Evolutionary conservation across 805 yeast species (phyloP), one percentile per base, ranked within the genome.

Genomic region (Candida michaelii): DNA sequence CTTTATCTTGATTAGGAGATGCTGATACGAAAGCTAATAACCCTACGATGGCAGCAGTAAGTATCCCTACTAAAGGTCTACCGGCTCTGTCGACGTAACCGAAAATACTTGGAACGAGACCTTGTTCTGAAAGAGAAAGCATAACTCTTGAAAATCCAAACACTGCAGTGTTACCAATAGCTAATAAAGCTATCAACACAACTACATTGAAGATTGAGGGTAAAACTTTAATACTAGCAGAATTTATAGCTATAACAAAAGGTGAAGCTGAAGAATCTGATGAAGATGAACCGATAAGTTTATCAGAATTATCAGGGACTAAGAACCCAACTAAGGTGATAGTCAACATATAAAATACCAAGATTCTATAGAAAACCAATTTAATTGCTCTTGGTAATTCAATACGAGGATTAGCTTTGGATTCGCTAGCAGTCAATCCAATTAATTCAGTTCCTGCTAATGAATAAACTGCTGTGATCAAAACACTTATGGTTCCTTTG

Each of bases 151-250:
- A 66, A 37, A 65, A 69, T 1, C 74, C 74, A 43, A 63, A 69
- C 12, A 69, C 71, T 8, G 73, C 70, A 3, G 73, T 66, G 49
- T 69, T 69, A 5, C 72, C 73, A 42, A 69, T 68, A 32, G 73
- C 63, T 29, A 69, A 58, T 32, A 69, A 60, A 8, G 73, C 59
- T n/a, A 69, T 59, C 32, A 69, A 55, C 12, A 69, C 71, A 14
- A 69, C 56, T 30, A 69, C 73, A 43, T 69, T 69, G 56, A 69
- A 66, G 21, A 69, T 66, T 3, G 73, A 66, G 5, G 74, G 73
- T 37, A 69, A 60, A 2, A 60, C 74, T 30, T 57, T 59, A 42
- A 69, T 69, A 10, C 73, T 69, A 4, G 71, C 74, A 3, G 57
- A 53, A 44, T 63, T 58, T 46, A 69, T 69, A 32, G 74, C 73